A percentile compares a stretch with the other conserved stretches of the same genome.
Evolutionary conservation across 2,329 filamentous ascomycete species (phyloP).

Genomic region (Phialophora expanda): DNA sequence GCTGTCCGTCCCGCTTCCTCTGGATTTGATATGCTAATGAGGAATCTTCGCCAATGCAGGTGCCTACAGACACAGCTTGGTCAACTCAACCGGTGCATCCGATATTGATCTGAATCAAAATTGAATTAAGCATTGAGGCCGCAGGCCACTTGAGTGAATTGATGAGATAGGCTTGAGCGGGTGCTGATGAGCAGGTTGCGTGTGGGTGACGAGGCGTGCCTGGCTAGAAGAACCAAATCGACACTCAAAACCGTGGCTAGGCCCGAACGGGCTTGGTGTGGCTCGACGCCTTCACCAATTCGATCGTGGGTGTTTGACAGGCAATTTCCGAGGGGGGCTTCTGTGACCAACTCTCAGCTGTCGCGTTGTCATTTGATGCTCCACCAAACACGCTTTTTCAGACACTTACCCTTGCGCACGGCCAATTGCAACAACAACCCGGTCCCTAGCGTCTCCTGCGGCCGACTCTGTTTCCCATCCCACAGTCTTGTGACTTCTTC

Average conservation of each 20-base stretch:
- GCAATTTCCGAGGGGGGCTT: constrained; percentile 25
- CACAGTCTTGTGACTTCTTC: constrained; percentile 19
- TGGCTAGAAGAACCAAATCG: constrained; percentile 18
- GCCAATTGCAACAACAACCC: constrained; percentile 17
- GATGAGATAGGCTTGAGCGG: constrained; percentile 14
- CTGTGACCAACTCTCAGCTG: constrained; percentile 1
- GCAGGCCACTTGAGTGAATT: constrained; percentile 11
- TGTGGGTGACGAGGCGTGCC: constrained; percentile 6
- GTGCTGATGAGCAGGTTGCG: not conserved
- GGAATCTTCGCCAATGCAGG: not conserved
- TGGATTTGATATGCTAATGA: not conserved
- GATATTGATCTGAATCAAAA: constrained; percentile 21
- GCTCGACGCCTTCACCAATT: constrained; percentile 10
- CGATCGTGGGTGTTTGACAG: constrained; percentile 15
- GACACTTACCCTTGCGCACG: constrained; percentile 6
- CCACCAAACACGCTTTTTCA: not conserved
- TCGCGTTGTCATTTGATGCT: constrained; percentile 2
- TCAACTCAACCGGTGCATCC: not conserved
- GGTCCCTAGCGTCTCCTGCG: constrained; percentile 4
- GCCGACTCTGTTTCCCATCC: constrained; percentile 9
- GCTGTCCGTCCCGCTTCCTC: not conserved
- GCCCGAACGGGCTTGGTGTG: not conserved
- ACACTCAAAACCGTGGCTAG: not conserved
- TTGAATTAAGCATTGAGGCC: constrained; percentile 16
- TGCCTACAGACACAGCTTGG: not conserved